phyloP scores from a whole-genome alignment of 345 rosid species.

The Arabidopsis suecica region DNA sequence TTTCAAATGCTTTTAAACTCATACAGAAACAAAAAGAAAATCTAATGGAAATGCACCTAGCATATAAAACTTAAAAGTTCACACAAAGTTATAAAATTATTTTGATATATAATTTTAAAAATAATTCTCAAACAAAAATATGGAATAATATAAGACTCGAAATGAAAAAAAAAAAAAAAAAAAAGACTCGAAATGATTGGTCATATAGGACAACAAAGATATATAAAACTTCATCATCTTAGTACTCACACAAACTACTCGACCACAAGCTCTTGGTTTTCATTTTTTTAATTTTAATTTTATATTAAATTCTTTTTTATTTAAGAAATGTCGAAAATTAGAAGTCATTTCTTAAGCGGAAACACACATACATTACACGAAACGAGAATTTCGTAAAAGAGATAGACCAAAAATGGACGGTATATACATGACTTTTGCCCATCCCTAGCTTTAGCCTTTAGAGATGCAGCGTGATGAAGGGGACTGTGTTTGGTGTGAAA shows the following conservation, averaged over 20 bases:
- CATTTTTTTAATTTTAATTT: background rate
- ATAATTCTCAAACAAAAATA: background rate
- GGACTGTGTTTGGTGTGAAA: constrained; percentile 24
- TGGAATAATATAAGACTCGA: too few relatives aligned
- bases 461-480: constrained; percentile 15
- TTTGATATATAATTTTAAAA: background rate
- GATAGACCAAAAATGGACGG: background rate
- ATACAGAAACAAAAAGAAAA: background rate
- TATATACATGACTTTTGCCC: background rate
- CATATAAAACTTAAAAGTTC: background rate
- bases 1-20: background rate
- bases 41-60: background rate
- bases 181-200: too few relatives aligned
- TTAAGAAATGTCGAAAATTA: background rate
- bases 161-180: too few relatives aligned
- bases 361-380: background rate
- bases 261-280: background rate
- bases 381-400: background rate
- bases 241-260: background rate
- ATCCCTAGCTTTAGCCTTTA: constrained; percentile 11
- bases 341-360: background rate
- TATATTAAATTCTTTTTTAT: background rate
- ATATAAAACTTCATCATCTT: too few relatives aligned
- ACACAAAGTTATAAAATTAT: background rate
- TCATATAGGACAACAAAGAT: background rate